Base-by-base conservation (phyloP, 352 stramenopile genomes). In the Phytophthora colocasiae region DNA sequence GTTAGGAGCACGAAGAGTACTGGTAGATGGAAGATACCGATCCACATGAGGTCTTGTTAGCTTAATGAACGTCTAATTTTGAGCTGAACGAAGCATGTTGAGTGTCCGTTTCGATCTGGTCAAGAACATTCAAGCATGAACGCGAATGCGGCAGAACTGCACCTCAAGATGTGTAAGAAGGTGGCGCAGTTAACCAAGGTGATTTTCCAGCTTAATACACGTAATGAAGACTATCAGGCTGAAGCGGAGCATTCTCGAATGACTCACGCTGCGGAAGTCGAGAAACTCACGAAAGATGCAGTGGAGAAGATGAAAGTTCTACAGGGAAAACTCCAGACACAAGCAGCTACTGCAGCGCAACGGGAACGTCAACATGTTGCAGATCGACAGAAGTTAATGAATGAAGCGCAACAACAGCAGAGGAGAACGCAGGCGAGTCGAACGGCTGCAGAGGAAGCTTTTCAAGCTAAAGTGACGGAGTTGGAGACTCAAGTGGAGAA, bases 131-230 rank as follows among this genome's bases (percentile, higher is more conserved):
- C 24, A 10, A 24, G 8, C 8, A 72, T 68, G 67, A 71, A 38
- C 39, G 31, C 62, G 40, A 55, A 12, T 47, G 73, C 57, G 26
- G 34, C 63, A 29, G 89, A 97, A 52, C 60, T 98, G 65, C 91
- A 97, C 53, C 77, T 97, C 41, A 97, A 97, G 71, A 97, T 98
- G 92, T 96, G 88, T 77, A 98, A 98, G 77, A 97, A 98, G 78
- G 93, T 98, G 58, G 92, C 93, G 48, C 92, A 97, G 85, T 80
- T 98, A 19, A 98, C 93, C 26, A 97, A 97, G 68, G 93, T 97
- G 34, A 97, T 98, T 53, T 97, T 97, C 79, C 92, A 97, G 63
- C 79, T 98, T 49, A 98, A 98, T 71, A 98, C 92, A 3, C 89
- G 91, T 65, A 98, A 98, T 63, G 91, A 98, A 62, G 92, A 98